Percentiles rank a stretch among this genome's conserved stretches.
Evolutionary conservation across 1,139 yeast genomes (phyloP).

Genomic region (Diutina catenulata): DNA sequence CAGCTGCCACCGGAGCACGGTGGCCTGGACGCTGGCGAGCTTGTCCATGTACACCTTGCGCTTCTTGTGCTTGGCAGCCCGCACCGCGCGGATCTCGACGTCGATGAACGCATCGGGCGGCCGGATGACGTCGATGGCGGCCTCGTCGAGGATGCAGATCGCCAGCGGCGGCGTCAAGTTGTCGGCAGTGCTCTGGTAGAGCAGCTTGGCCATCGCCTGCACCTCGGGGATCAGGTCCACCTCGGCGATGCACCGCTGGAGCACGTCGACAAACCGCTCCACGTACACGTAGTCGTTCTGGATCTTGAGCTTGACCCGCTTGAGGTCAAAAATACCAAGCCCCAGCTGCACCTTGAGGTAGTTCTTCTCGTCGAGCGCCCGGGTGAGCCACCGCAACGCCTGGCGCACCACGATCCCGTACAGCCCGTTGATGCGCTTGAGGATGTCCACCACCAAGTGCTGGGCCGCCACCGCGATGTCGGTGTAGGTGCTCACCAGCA

Average conservation of each 20-base stretch:
- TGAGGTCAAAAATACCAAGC: constrained; percentile 41
- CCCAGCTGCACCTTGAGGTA: constrained; percentile 58
- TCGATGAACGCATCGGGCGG: constrained; percentile 55
- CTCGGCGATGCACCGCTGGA: constrained; percentile 45
- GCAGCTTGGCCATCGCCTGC: constrained; percentile 35
- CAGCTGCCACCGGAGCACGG: constrained; percentile 26
- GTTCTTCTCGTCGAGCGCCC: constrained; percentile 36
- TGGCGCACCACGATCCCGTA: constrained; percentile 38
- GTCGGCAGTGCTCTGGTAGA: constrained; percentile 35
- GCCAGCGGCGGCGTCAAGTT: constrained; percentile 47
- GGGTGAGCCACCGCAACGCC: constrained; percentile 25
- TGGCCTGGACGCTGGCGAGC: constrained; percentile 30
- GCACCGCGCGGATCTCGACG: constrained; percentile 42
- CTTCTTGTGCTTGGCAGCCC: constrained; percentile 47
- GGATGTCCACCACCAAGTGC: constrained; percentile 52
- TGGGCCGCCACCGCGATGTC: constrained; percentile 67
- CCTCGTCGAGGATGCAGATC: constrained; percentile 41
- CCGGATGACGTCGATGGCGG: constrained; percentile 37
- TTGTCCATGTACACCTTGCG: constrained; percentile 29
- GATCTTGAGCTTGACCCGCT: constrained; percentile 41
- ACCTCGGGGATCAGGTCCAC: constrained; percentile 40
- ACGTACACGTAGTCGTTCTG: constrained; percentile 47
- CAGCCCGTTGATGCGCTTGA: constrained; percentile 66
- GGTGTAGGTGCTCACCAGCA: constrained; percentile 63
- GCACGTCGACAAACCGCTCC: constrained; percentile 30